phyloP scores from a whole-genome alignment of 768 basidiomycete genomes.

The Kwoniella sp. region DNA sequence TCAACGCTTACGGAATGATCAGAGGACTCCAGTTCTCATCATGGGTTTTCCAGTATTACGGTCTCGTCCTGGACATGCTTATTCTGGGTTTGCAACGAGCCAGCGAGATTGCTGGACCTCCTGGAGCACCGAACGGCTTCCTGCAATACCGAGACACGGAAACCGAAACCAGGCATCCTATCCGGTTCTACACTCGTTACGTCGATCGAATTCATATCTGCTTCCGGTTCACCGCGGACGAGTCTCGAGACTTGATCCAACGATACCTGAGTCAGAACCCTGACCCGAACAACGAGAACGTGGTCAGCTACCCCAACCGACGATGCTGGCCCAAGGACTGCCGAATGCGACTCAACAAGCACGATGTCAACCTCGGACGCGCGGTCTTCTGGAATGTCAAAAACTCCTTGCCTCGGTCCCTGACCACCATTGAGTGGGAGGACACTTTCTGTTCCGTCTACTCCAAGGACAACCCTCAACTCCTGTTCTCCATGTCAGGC shows the following conservation, averaged over 20 bases:
- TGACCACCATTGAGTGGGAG: constrained; percentile 99
- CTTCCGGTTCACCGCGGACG: constrained; percentile 96
- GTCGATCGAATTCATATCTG: constrained; percentile 91
- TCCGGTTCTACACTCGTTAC: constrained; percentile 94
- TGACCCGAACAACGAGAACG: constrained; percentile 96
- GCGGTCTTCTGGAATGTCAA: constrained; percentile 99
- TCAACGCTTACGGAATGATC: constrained; percentile 94
- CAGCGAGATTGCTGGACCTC: constrained; percentile 98
- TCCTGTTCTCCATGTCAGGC: constrained; percentile 98
- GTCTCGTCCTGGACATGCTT: constrained; percentile 87
- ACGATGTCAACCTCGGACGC: constrained; percentile 96
- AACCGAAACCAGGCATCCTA: constrained; percentile 96
- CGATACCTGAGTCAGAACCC: constrained; percentile 95
- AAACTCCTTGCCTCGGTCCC: constrained; percentile 85
- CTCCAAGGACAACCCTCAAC: constrained; percentile 94
- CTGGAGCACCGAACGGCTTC: constrained; percentile 97
- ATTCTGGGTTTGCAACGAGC: constrained; percentile 96
- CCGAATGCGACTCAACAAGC: constrained; percentile 97
- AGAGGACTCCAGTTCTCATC: constrained; percentile 97
- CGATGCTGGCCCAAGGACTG: constrained; percentile 99
- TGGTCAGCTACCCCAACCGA: constrained; percentile 98
- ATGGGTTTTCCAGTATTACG: constrained; percentile 99
- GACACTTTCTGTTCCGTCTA: constrained; percentile 96
- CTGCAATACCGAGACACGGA: constrained; percentile 91
- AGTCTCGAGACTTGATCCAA: constrained; percentile 94